Percentiles rank a stretch among this genome's conserved stretches.
phyloP scores from a whole-genome alignment of 805 yeast species.

The Ogataea nitratoaversa region DNA sequence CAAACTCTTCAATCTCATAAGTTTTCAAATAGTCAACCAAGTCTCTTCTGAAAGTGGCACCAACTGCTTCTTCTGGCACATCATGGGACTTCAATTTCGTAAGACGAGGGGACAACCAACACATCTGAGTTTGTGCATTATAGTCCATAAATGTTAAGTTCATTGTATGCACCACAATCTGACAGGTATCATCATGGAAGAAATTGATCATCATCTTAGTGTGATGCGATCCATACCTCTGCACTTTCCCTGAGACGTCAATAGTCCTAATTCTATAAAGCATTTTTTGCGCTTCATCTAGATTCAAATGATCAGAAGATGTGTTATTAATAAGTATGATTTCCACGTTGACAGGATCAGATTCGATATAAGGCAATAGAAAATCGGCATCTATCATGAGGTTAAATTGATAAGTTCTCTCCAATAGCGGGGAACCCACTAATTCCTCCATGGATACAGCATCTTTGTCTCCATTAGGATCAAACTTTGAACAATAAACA shows the following conservation, averaged over 20 bases:
- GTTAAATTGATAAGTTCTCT: constrained; percentile 30
- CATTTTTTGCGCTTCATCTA: constrained; percentile 30
- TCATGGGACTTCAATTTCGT: constrained; percentile 1
- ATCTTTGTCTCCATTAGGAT: constrained; percentile 22
- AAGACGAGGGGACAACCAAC: constrained; percentile 56
- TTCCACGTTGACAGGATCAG: constrained; percentile 19
- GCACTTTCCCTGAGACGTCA: constrained; percentile 25
- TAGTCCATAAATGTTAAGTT: constrained; percentile 56
- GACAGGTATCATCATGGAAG: constrained; percentile 41
- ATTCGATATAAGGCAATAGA: constrained; percentile 18
- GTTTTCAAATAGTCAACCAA: constrained; percentile 40
- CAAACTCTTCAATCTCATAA: constrained; percentile 34
- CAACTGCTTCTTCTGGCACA: constrained; percentile 4
- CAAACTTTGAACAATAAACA: constrained; percentile 17
- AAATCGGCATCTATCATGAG: constrained; percentile 29
- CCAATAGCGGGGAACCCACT: constrained; percentile 21
- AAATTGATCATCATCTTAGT: constrained; percentile 63
- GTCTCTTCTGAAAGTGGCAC: constrained; percentile 39
- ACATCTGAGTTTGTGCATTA: constrained; percentile 56
- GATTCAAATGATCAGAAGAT: constrained; percentile 29
- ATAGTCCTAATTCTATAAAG: constrained; percentile 21
- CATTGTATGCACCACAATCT: constrained; percentile 54
- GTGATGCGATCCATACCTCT: constrained; percentile 51
- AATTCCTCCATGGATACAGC: constrained; percentile 25
- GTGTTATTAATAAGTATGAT: constrained; percentile 29